phyloP scores from a whole-genome alignment of 2,329 filamentous ascomycete genomes.

The Teratosphaeriaceae sp. region DNA sequence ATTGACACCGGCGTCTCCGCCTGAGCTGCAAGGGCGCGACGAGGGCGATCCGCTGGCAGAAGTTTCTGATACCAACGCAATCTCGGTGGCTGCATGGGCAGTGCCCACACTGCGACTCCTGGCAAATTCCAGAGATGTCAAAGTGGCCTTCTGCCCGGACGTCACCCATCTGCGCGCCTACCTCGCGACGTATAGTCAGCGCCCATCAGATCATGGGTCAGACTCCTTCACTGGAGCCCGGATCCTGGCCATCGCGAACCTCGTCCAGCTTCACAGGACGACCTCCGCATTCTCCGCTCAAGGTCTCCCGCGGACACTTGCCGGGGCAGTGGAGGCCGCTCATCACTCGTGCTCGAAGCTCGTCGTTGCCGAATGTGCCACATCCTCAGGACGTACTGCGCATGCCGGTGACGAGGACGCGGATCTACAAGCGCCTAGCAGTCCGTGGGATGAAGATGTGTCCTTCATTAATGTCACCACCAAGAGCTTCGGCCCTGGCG shows the following conservation, averaged over 20 bases:
- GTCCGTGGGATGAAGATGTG: constrained; percentile 39
- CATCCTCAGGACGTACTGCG: too few species aligned
- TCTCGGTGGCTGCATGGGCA: background rate
- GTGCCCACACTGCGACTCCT: constrained; percentile 61
- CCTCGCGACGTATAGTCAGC: constrained; percentile 35
- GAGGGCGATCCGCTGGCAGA: background rate
- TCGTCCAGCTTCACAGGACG: constrained; percentile 58
- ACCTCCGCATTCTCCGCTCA: constrained; percentile 72
- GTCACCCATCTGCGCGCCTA: constrained; percentile 72
- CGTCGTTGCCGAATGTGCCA: constrained; percentile 35
- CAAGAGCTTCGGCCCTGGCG: constrained; percentile 31
- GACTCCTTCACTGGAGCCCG: constrained; percentile 1
- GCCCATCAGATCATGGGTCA: background rate
- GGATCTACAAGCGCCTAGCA: background rate
- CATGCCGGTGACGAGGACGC: constrained; percentile 1
- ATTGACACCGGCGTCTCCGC: constrained; percentile 32
- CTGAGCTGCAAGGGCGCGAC: background rate
- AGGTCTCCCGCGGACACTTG: constrained; percentile 58
- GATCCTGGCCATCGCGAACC: constrained; percentile 57
- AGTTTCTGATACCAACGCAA: background rate
- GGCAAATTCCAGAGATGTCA: constrained; percentile 61
- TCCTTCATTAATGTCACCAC: constrained; percentile 43
- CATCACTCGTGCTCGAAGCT: constrained; percentile 29
- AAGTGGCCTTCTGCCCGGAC: constrained; percentile 65
- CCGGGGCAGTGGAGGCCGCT: constrained; percentile 57